phyloP scores from a whole-genome alignment of 768 basidiomycete genomes.

The Termitomyces sp. region DNA sequence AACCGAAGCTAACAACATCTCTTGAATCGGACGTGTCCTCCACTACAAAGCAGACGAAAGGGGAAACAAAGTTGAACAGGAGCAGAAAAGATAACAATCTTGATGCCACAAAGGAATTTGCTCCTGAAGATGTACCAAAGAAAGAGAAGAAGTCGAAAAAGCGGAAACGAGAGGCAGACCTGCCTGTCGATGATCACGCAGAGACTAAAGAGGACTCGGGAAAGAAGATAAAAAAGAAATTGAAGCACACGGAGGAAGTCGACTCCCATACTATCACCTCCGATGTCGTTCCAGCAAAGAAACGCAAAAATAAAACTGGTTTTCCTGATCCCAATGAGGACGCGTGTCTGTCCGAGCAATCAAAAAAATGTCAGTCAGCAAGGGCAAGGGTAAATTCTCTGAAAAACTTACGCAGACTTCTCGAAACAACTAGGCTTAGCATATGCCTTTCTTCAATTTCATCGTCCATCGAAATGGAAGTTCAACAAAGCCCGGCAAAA shows the following conservation, averaged over 20 bases:
- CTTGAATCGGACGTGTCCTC: neutral
- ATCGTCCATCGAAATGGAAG: slow-evolving; percentile 53
- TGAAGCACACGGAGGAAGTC: slow-evolving; percentile 4
- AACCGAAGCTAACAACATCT: neutral
- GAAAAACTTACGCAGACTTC: neutral
- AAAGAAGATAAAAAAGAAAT: slow-evolving; percentile 17
- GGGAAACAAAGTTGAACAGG: slow-evolving; percentile 5
- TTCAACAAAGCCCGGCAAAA: slow-evolving; percentile 75
- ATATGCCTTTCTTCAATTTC: slow-evolving; percentile 55
- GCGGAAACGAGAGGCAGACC: slow-evolving; percentile 16
- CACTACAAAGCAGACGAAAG: neutral
- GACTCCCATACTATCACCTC: slow-evolving; percentile 1
- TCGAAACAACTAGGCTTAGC: slow-evolving; percentile 29
- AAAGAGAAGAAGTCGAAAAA: slow-evolving; percentile 19
- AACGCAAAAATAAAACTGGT: slow-evolving; percentile 39
- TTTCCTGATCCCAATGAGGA: slow-evolving; percentile 41
- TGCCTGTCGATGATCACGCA: slow-evolving; percentile 1
- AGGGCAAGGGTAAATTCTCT: neutral
- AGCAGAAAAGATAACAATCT: neutral
- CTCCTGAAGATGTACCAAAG: neutral
- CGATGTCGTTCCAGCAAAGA: slow-evolving; percentile 21
- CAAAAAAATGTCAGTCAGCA: slow-evolving; percentile 34
- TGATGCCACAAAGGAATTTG: neutral
- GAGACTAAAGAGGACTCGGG: slow-evolving; percentile 4
- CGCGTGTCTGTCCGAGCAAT: slow-evolving; percentile 29